Base-by-base conservation (phyloP, 257 asterid species). In the Linaria vulgaris region DNA sequence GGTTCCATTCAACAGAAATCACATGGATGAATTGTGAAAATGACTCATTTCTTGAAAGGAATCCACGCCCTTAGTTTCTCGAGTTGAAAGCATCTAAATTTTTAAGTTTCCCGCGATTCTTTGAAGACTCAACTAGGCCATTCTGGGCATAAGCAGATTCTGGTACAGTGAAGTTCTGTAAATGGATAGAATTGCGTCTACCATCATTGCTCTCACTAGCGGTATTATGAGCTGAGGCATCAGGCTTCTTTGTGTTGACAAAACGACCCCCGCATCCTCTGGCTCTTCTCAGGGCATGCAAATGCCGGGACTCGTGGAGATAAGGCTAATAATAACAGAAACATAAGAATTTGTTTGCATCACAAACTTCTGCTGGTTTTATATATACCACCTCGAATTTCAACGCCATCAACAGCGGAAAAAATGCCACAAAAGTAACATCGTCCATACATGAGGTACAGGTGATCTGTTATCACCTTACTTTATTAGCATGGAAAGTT, bases 191-290 rank as follows among this genome's bases (percentile, higher is more conserved):
- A 12, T 61, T 34, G 9, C 66, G 63, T 12, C 9, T 61, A 27
- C 55, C 48, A 24, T 62, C 61, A 20, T 72, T 64, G 38, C 59
- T 64, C 23, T 61, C 76, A 11, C 21, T 48, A 68, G 62, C 20
- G 16, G 69, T 65, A 17, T 47, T 67, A 19, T 46, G 48, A 15
- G 58, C 24, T 24, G 72, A 7, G 4, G 20, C 31, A 14, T 50
- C 45, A 24, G 54, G 10, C 50, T 75, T 73, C 79, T 76, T 83
- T 10, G 82, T 74, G 81, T 85, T 84, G 9, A 76, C 59, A 63
- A 87, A 87, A 54, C 90, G 85, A 0, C 95, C 95, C 9, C 95
- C 88, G 13, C 90, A 77, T 16, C 95, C 91, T 49, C 92, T 75
- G 9, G 83, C 87, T 60, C 90, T 68, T 31, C 83, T 78, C 68